Base-by-base conservation (phyloP, 208 protist species). In the Trypanosoma brucei region DNA sequence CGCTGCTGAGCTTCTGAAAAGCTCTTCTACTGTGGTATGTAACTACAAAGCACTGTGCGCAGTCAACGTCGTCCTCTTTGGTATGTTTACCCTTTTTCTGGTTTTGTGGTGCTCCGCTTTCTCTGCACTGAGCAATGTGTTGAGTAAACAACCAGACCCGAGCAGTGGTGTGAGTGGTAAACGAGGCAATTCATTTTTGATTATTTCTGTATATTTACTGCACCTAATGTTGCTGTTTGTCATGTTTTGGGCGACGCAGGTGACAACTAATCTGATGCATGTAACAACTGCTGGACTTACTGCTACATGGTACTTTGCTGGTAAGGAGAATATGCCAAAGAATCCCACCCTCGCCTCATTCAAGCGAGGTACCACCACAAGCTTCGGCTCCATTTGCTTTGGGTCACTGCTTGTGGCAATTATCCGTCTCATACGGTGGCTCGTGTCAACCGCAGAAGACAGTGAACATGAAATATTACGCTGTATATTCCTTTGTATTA, bases 301-400 rank as follows among this genome's bases (percentile, higher is more conserved):
- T 30, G 89, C 88, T 2, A 93, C 86, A 49, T 95, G 89, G 92
- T 97, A 94, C 79, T 97, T 94, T 73, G 83, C 81, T 9, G 86
- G 85, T 13, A 60, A 63, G 8, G 58, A 64, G 22, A 76, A 79
- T 56, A 88, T 88, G 79, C 88, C 88, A 9, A 62, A 54, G 22
- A 83, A 88, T 63, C 86, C 89, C 3, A 90, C 88, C 30, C 1
- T 87, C 3, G 72, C 75, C 31, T 83, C 86, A 9, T 84, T 96
- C 40, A 81, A 77, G 55, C 78, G 92, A 1, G 81, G 88, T n/a
- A 64, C 59, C 13, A 94, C 88, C 8, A 94, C 84, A 9, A 91
- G 80, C 61, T 86, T 97, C 45, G 92, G 92, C 48, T 90, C 85
- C 63, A 92, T 97, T 63, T 96, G 92, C 75, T 95, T 97, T 61